Conservation (phyloP, 2,329 filamentous ascomycete genomes). For the Alternaria brassicicola region DNA sequence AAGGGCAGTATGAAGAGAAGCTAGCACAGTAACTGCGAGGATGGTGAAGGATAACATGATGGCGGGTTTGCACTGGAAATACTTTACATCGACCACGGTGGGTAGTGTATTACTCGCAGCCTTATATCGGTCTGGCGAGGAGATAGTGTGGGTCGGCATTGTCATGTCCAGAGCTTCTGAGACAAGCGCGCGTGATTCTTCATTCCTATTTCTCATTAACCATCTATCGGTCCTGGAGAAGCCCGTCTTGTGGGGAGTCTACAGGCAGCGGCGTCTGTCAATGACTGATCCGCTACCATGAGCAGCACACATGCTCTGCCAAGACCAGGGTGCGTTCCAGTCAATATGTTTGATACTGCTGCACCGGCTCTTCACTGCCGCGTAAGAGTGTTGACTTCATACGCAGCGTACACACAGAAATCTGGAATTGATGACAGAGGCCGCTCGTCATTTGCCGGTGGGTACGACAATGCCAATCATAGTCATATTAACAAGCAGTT, state of each 20-base stretch:
- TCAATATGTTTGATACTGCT: slow-evolving; percentile 4
- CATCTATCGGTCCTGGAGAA: not conserved
- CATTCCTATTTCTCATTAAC: not conserved
- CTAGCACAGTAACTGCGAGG: slow-evolving; percentile 1
- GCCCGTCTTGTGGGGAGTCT: not conserved
- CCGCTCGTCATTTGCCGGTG: not conserved
- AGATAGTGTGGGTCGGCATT: not conserved
- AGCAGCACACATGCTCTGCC: not conserved
- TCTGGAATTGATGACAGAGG: not conserved
- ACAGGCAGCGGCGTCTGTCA: not conserved
- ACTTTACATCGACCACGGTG: not conserved
- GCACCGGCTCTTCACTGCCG: slow-evolving; percentile 1
- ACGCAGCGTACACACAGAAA: not conserved
- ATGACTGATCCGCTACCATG: not conserved
- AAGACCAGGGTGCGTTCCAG: not conserved
- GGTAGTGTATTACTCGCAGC: not conserved
- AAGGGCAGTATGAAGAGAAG: not conserved
- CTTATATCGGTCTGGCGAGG: not conserved
- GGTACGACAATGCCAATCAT: not conserved
- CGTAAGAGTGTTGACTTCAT: not conserved
- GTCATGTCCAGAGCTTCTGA: not conserved
- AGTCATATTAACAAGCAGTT: not conserved
- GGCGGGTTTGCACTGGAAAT: not conserved
- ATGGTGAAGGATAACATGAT: slow-evolving; percentile 9
- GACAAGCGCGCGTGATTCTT: not conserved